Evolutionary conservation across 108 stramenopile genomes (phyloP), one percentile per base, ranked within the genome.

Genomic region (Cyclostephanos invisitatus): DNA sequence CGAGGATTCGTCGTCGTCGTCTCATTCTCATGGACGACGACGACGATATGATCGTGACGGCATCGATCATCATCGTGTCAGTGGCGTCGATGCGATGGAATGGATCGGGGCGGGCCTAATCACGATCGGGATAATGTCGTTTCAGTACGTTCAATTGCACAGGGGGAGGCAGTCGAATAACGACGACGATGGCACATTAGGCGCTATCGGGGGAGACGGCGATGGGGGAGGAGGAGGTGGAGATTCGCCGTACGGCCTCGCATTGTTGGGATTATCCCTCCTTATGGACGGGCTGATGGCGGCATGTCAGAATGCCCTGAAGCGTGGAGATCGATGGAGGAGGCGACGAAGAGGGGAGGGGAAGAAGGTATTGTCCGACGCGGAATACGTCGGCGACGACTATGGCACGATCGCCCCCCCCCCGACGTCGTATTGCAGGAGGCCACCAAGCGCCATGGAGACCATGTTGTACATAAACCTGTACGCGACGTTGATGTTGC

Each of bases 381-480:
- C 3, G 40, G 44, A n/a, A n/a, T n/a, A n/a, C n/a, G n/a, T n/a
- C n/a, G n/a, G n/a, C n/a, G n/a, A 46, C 44, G 44, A 46, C 44
- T 14, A 15, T 1, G 44, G 44, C 44, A 14, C 0, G 2, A 2
- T 14, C 0, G 44, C 0, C 44, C 12, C 14, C 12, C 44, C 9
- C 10, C 24, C 18, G 58, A 14, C 35, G 35, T 12, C 37, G 4
- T 63, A 42, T 20, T 8, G 55, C 28, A 28, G 89, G 38, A 28
- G 89, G 38, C 81, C 89, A 53, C 91, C 94, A 20, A 83, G 85
- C 42, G 90, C 91, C 6, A 82, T 91, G 64, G 91, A 95, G 71
- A 89, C 87, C 12, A 95, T 95, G 94, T 71, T 89, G 0, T 95
- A 60, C 65, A 75, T 91, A 59, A 95, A 95, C 36, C 28, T 85